Base-by-base conservation (phyloP, 306 rosid species). In the Cicer arietinum region DNA sequence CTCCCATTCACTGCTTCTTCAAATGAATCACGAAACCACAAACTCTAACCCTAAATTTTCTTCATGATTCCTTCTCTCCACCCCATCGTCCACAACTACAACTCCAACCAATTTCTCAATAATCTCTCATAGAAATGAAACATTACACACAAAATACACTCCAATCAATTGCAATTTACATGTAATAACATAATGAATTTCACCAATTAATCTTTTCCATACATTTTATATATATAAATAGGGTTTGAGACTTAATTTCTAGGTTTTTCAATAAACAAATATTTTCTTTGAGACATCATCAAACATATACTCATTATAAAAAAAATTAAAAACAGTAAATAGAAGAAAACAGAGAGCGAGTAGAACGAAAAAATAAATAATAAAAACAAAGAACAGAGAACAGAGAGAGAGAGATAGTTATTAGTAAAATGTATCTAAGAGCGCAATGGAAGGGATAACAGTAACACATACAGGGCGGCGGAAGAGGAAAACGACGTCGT, bases 401-500 rank as follows among this genome's bases (percentile, higher is more conserved):
- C 2, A 9, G 37, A 47, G 20, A 25, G n/a, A 25, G 8, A 45
- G 10, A 45, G 42, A 30, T 30, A 0, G 37, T 30, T 30, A 30
- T 30, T 30, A 30, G 37, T 30, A 30, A 30, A 30, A 30, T 30
- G 37, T 30, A 30, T 30, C 10, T 10, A 67, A 57, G 22, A 48
- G 46, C 41, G 37, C 37, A 30, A 30, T 30, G 35, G 63, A 42
- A 59, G 57, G 69, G 8, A 25, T 25, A 25, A 25, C 35, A 25
- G 35, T 25, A 25, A 50, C 30, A 37, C 30, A 17, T 3, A 8
- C 41, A 69, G 46, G 40, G 80, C 68, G 68, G 69, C 75, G 42
- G 25, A 69, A 81, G 54, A 14, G 20, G 10, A 50, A 37, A 64
- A 61, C 17, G 8, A 64, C 56, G 63, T 48, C 14, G 74, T 25